A percentile compares a stretch with the other conserved stretches of the same genome.
These are phyloP conservation scores for Tagetes erecta DNA, from an alignment of 129 eudicot species.

Conservation along the genomic window DNA sequence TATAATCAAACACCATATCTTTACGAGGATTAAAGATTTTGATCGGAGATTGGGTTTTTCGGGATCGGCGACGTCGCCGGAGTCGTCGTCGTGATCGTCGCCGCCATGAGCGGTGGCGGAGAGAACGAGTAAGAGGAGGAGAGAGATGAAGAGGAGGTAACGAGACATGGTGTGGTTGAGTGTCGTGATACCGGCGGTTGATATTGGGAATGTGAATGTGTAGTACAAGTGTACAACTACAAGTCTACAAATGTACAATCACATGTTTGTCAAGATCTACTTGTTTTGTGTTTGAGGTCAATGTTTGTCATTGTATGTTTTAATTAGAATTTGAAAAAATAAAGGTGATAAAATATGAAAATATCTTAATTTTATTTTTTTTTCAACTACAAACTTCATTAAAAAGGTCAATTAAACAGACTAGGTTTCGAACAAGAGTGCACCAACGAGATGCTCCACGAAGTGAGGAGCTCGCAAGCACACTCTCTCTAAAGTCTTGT, in stretches of 20 bases:
- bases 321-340: not conserved
- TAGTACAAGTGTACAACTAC: slow-evolving; percentile 23
- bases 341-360: no score
- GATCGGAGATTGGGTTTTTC: slow-evolving; percentile 53
- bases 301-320: not conserved
- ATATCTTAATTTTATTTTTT: no score
- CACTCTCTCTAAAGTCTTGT: no score
- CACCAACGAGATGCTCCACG: no score
- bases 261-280: not conserved
- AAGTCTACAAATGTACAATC: not conserved
- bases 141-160: slow-evolving; percentile 30
- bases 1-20: slow-evolving; percentile 80
- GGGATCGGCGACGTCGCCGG: not conserved
- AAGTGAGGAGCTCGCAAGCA: no score
- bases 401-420: no score
- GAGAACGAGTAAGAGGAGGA: slow-evolving; percentile 45
- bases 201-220: slow-evolving; percentile 2
- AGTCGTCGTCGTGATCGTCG: slow-evolving; percentile 14
- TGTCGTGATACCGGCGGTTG: not conserved
- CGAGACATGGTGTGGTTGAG: slow-evolving; percentile 23
- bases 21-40: slow-evolving; percentile 57
- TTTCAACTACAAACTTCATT: no score
- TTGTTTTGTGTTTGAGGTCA: not conserved
- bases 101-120: slow-evolving; percentile 62
- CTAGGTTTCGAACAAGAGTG: no score